Evolutionary conservation across 495 filamentous ascomycete genomes (phyloP), one percentile per base, ranked within the genome.

Genomic region (Podospora comata): DNA sequence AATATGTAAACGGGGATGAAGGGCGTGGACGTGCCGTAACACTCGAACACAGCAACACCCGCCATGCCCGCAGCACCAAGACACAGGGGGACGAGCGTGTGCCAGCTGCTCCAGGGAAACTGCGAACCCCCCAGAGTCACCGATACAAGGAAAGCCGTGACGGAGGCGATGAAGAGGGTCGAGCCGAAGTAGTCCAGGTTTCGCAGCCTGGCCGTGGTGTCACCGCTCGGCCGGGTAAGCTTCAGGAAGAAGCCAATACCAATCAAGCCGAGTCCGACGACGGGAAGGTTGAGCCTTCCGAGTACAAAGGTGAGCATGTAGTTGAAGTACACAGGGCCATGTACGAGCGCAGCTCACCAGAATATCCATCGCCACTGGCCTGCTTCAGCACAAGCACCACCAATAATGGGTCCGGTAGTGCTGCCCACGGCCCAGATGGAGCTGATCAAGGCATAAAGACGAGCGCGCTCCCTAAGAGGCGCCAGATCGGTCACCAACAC

Each of bases 401-500:
- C 80, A n/a, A 81, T 27, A 0, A 76, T 77, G 13, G 76, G 71
- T 2, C 79, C 80, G 23, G 74, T 13, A 20, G 82, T 76, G 57
- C 68, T 77, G 5, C 75, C 74, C 6, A 76, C 66, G 19, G 80
- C 73, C 53, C 79, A 78, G 19, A 79, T 77, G 0, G 81, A 30
- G 11, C 74, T 69, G 58, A 79, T 66, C 28, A 82, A 63, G 4
- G 77, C 80, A 7, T 83, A 63, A 44, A 78, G 81, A 4, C 79
- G 34, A 1, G 79, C 72, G 6, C 81, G 73, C 59, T 83, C 77
- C 69, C 80, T 69, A 0, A 77, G 70, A 1, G 74, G 71, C 5
- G 74, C 75, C 67, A 79, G 73, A 54, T 96, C 92, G 13, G 87
- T 85, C 39, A 95, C 90, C 67, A 83, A 84, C 70, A 95, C 91